Evolutionary conservation across 257 asterid genomes (phyloP).

Genomic region (Scutellaria baicalensis): DNA sequence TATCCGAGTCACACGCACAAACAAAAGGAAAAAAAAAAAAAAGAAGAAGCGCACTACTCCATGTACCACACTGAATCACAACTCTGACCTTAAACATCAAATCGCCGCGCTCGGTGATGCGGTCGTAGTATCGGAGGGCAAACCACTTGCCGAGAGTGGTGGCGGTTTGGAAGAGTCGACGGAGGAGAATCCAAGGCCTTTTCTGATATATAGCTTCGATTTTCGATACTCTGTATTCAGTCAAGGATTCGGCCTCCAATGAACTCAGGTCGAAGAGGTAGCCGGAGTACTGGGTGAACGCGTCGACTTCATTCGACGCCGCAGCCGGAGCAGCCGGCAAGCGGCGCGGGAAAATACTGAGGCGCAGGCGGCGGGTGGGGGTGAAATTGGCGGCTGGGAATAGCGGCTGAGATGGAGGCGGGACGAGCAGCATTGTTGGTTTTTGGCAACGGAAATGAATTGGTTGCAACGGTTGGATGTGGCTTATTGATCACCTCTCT

Average conservation of each 20-base stretch:
- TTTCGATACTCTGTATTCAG: constrained; percentile 54
- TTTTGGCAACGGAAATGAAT: neutral
- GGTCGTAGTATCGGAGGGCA: constrained; percentile 73
- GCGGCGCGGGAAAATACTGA: constrained; percentile 17
- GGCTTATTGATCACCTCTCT: constrained; percentile 22
- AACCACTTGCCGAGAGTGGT: constrained; percentile 88
- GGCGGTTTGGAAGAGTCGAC: constrained; percentile 70
- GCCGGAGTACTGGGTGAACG: constrained; percentile 78
- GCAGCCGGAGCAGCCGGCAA: constrained; percentile 15
- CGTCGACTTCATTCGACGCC: constrained; percentile 44
- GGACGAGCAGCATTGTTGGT: constrained; percentile 33
- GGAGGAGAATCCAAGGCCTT: constrained; percentile 69
- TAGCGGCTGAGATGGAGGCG: constrained; percentile 22
- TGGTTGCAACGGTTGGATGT: constrained; percentile 13
- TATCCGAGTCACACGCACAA: neutral
- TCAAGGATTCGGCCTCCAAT: constrained; percentile 66
- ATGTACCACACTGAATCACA: neutral
- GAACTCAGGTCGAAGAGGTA: constrained; percentile 67
- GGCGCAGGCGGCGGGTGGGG: constrained; percentile 10
- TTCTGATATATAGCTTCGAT: constrained; percentile 56
- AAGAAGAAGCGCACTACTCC: neutral
- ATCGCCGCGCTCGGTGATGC: constrained; percentile 59
- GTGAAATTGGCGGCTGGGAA: constrained; percentile 19
- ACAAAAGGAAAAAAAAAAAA: constrained; percentile 1
- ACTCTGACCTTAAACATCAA: constrained; percentile 65